These are phyloP conservation scores for Fereydounia khargensis DNA, from an alignment of 1,284 basidiomycete genomes.

Conservation along the genomic window DNA sequence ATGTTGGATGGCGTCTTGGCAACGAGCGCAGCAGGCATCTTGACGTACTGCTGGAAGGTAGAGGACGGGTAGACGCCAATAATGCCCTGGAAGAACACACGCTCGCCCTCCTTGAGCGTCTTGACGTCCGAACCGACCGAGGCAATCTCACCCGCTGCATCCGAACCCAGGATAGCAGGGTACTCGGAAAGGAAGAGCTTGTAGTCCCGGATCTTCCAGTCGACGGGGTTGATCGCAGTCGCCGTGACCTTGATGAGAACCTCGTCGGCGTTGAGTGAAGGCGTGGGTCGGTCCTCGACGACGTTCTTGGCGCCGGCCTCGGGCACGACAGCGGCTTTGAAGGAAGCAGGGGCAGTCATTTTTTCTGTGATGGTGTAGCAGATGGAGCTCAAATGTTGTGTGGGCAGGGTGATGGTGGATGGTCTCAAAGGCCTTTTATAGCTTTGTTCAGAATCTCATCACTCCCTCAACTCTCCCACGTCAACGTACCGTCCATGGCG, in stretches of 20 bases:
- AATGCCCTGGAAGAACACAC: conserved; percentile 49
- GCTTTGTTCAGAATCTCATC: too few species aligned
- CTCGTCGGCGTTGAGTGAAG: conserved; percentile 10
- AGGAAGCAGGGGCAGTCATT: conserved; percentile 21
- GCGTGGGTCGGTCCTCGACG: conserved; percentile 16
- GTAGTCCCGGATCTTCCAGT: conserved; percentile 42
- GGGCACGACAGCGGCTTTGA: conserved; percentile 25
- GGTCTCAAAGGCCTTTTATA: too few species aligned
- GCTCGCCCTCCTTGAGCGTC: conserved; percentile 25
- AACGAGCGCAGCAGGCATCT: conserved; percentile 29
- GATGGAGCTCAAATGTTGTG: too few species aligned
- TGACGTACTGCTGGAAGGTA: conserved; percentile 43
- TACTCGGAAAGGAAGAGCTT: conserved; percentile 18
- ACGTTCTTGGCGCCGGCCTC: conserved; percentile 16
- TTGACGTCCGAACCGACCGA: conserved; percentile 16
- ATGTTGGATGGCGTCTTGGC: conserved; percentile 31
- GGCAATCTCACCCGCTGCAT: conserved; percentile 36
- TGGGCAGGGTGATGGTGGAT: too few species aligned
- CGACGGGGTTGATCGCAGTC: conserved; percentile 44
- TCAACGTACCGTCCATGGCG: too few species aligned
- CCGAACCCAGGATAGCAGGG: conserved; percentile 36
- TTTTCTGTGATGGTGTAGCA: too few species aligned
- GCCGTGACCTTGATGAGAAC: conserved; percentile 33
- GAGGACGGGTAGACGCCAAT: conserved; percentile 19
- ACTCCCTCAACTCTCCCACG: too few species aligned